phyloP scores from a whole-genome alignment of 2,329 filamentous ascomycete species.

The Aspergillus novofumigatus region DNA sequence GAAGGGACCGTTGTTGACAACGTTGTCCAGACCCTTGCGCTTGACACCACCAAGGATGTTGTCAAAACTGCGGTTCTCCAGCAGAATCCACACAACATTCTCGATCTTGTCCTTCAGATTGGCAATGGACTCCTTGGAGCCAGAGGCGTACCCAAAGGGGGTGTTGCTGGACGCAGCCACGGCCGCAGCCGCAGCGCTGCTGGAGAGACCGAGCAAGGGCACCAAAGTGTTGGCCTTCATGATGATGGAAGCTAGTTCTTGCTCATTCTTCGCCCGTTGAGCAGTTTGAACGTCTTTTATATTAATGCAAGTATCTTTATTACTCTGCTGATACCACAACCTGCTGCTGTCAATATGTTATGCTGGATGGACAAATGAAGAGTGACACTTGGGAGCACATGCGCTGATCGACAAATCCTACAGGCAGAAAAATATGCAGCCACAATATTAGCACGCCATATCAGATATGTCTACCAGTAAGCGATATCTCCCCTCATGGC shows the following conservation, averaged over 20 bases:
- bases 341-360: neutral
- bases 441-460: neutral
- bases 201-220: constrained; percentile 4
- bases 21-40: constrained; percentile 34
- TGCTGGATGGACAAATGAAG: neutral
- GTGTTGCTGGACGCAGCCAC: neutral
- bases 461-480: neutral
- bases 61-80: constrained; percentile 38
- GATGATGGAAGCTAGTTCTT: neutral
- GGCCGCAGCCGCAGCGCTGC: constrained; percentile 1
- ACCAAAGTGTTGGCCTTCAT: constrained; percentile 6
- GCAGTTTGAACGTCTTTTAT: neutral
- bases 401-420: neutral
- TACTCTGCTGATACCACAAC: neutral
- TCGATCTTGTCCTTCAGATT: constrained; percentile 33
- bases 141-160: constrained; percentile 20
- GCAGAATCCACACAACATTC: constrained; percentile 31
- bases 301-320: neutral
- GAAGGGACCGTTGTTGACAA: constrained; percentile 36
- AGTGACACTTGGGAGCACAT: neutral
- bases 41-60: constrained; percentile 40
- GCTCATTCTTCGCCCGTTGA: too few species aligned
- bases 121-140: constrained; percentile 27
- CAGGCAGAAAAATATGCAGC: neutral
- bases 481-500: neutral